These are phyloP conservation scores for Trichoderma sp. DNA, from an alignment of 2,329 filamentous ascomycete species.

Conservation along the genomic window DNA sequence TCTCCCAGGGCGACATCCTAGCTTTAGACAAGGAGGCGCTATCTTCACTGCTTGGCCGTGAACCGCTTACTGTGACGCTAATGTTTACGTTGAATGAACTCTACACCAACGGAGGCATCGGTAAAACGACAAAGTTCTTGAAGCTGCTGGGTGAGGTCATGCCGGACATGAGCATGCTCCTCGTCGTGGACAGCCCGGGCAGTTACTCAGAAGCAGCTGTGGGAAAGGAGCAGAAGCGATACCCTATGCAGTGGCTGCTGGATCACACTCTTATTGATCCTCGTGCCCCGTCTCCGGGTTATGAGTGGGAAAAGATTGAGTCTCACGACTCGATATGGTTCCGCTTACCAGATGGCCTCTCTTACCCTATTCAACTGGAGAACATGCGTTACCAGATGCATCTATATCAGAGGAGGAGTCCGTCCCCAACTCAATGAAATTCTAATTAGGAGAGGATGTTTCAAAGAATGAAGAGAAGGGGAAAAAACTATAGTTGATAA, in stretches of 20 bases:
- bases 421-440: not conserved
- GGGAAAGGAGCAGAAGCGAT: conserved; percentile 63
- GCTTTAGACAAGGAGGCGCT: conserved; percentile 40
- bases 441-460: not conserved
- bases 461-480: not conserved
- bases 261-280: conserved; percentile 71
- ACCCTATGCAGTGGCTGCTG: conserved; percentile 93
- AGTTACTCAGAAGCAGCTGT: conserved; percentile 84
- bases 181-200: conserved; percentile 91
- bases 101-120: conserved; percentile 72
- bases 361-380: conserved; percentile 84
- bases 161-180: conserved; percentile 63
- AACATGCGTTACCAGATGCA: conserved; percentile 96
- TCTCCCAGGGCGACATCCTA: conserved; percentile 54
- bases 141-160: conserved; percentile 64
- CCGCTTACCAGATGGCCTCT: conserved; percentile 64
- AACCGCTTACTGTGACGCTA: conserved; percentile 68
- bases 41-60: conserved; percentile 30
- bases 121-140: conserved; percentile 75
- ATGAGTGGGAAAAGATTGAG: conserved; percentile 72
- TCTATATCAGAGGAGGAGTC: conserved; percentile 58
- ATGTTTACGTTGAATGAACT: conserved; percentile 97
- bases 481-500: not conserved
- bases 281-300: conserved; percentile 31
- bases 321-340: conserved; percentile 85